phyloP scores from a whole-genome alignment of 2,329 filamentous ascomycete genomes.

The Colletotrichum tabaci region DNA sequence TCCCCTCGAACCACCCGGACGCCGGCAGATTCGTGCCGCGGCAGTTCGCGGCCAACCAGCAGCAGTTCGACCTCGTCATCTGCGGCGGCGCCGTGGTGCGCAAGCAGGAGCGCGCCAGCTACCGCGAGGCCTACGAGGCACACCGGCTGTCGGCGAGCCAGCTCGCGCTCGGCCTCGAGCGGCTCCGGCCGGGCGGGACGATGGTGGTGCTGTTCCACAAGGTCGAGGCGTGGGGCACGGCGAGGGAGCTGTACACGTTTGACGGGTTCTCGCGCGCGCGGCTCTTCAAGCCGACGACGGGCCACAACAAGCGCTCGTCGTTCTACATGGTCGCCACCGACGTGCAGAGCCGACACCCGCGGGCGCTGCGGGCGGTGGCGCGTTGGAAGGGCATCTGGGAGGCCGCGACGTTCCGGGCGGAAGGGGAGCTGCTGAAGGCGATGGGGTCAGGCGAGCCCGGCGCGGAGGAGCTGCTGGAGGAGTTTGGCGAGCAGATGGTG shows the following conservation, averaged over 20 bases:
- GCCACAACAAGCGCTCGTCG: slow-evolving; percentile 60
- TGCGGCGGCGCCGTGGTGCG: slow-evolving; percentile 56
- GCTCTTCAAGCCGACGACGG: slow-evolving; percentile 60
- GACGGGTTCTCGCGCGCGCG: slow-evolving; percentile 57
- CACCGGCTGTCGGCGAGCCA: slow-evolving; percentile 55
- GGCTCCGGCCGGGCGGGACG: slow-evolving; percentile 61
- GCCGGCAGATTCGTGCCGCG: slow-evolving; percentile 47
- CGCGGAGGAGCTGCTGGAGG: slow-evolving; percentile 49
- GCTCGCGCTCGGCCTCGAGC: slow-evolving; percentile 61
- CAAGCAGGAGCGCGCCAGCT: slow-evolving; percentile 43
- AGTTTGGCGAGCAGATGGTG: slow-evolving; percentile 54
- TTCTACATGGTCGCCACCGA: slow-evolving; percentile 68
- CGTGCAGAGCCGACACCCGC: slow-evolving; percentile 51
- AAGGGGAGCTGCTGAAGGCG: slow-evolving; percentile 33
- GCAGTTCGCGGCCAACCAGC: slow-evolving; percentile 45
- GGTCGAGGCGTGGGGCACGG: too few relatives aligned
- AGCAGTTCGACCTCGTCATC: slow-evolving; percentile 59
- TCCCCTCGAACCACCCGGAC: slow-evolving; percentile 54
- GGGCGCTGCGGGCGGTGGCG: slow-evolving; percentile 54
- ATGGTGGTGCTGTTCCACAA: slow-evolving; percentile 64
- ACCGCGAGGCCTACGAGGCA: slow-evolving; percentile 54
- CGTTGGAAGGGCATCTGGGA: slow-evolving; percentile 59
- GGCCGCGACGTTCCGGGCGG: slow-evolving; percentile 54
- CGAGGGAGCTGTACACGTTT: slow-evolving; percentile 55
- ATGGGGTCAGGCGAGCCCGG: slow-evolving; percentile 23